Evolutionary conservation across 2,329 filamentous ascomycete genomes (phyloP).

Genomic region (Paraconiothyrium sp.): DNA sequence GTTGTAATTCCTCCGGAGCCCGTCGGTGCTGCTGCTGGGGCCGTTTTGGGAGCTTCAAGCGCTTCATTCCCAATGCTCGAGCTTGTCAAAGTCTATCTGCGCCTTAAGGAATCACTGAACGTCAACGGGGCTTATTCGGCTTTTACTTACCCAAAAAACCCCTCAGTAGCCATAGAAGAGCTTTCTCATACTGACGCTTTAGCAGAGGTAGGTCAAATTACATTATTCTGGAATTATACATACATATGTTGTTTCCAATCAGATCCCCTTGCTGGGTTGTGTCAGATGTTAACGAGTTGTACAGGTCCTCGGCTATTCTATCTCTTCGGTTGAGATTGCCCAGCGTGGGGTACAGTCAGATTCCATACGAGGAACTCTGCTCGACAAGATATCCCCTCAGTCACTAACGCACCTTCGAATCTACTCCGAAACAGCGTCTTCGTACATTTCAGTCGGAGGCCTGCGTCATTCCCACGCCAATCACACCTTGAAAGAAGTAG

Average conservation of each 20-base stretch:
- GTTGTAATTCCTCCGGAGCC: constrained; percentile 35
- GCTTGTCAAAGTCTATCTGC: constrained; percentile 64
- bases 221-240: background rate
- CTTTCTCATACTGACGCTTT: constrained; percentile 10
- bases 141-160: constrained; percentile 55
- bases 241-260: no score
- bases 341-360: constrained; percentile 84
- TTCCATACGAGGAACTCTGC: constrained; percentile 72
- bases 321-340: constrained; percentile 88
- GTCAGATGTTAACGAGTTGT: constrained; percentile 67
- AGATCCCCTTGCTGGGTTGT: no score
- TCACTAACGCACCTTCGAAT: constrained; percentile 87
- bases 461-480: constrained; percentile 69
- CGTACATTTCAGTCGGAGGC: constrained; percentile 81
- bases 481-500: constrained; percentile 72
- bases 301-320: constrained; percentile 79
- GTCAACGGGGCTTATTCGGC: constrained; percentile 60
- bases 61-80: constrained; percentile 50
- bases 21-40: constrained; percentile 24
- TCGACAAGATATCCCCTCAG: constrained; percentile 86
- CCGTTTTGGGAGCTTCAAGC: constrained; percentile 5
- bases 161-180: constrained; percentile 55
- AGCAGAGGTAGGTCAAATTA: constrained; percentile 7
- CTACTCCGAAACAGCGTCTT: constrained; percentile 85
- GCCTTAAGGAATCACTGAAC: constrained; percentile 64